Evolutionary conservation across 129 eudicot genomes (phyloP).

Genomic region (Scalesia atractyloides): DNA sequence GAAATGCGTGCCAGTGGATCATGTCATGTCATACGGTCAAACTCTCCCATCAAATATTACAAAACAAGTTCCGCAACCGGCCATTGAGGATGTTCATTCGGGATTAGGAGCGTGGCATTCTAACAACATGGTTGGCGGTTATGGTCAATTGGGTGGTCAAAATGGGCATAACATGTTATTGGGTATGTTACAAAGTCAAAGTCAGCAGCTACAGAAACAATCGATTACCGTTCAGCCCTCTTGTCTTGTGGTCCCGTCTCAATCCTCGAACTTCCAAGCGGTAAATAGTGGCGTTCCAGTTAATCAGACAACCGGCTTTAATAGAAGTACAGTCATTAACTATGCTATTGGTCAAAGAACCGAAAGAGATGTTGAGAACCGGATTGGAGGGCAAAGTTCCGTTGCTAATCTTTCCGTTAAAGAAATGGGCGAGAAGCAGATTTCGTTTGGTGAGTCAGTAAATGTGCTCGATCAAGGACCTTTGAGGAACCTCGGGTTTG

Average conservation of each 20-base stretch:
- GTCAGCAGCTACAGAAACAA: constrained; percentile 44
- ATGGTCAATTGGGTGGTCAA: constrained; percentile 41
- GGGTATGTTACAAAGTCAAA: constrained; percentile 46
- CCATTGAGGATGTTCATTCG: constrained; percentile 44
- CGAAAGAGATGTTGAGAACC: constrained; percentile 32
- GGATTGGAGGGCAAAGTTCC: constrained; percentile 26
- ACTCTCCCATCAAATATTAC: constrained; percentile 48
- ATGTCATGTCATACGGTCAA: constrained; percentile 54
- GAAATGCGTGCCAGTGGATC: constrained; percentile 45
- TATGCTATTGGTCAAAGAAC: constrained; percentile 42
- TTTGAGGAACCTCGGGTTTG: constrained; percentile 48
- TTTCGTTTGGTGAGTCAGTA: constrained; percentile 41
- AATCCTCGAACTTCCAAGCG: constrained; percentile 41
- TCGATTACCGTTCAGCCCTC: constrained; percentile 74
- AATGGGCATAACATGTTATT: constrained; percentile 43
- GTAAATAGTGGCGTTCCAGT: constrained; percentile 42
- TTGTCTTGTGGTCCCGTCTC: constrained; percentile 67
- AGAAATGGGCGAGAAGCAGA: constrained; percentile 31
- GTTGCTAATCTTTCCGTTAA: constrained; percentile 22
- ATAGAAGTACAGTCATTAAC: constrained; percentile 38
- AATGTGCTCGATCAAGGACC: constrained; percentile 49
- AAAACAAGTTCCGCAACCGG: constrained; percentile 46
- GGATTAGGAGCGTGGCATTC: constrained; percentile 47
- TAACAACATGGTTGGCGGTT: constrained; percentile 43
- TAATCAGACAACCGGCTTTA: constrained; percentile 41